A percentile compares a stretch with the other conserved stretches of the same genome.
These are phyloP conservation scores for Aegilops sharonensis DNA, from an alignment of 176 grass and related monocot genomes.

Conservation along the genomic window DNA sequence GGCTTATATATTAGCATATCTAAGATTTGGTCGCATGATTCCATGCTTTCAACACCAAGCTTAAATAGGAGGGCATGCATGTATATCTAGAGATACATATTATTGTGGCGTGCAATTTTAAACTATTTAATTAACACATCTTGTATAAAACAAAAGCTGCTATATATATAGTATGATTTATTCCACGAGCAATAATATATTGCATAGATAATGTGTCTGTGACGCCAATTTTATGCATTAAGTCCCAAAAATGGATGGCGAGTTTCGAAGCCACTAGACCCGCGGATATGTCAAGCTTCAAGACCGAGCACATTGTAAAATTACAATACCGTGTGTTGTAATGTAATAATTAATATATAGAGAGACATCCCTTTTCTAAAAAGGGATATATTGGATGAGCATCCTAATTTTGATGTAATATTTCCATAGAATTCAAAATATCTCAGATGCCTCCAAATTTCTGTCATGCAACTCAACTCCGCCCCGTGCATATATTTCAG, in stretches of 20 bases:
- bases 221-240: background rate
- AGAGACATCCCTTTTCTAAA: background rate
- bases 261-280: background rate
- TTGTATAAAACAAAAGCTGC: background rate
- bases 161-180: background rate
- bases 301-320: background rate
- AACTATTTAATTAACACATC: background rate
- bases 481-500: background rate
- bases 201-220: background rate
- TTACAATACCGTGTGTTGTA: background rate
- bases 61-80: background rate
- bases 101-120: background rate
- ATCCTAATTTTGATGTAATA: background rate
- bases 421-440: background rate
- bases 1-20: background rate
- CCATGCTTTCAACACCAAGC: background rate
- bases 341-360: background rate
- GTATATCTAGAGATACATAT: background rate
- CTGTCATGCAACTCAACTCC: background rate
- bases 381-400: background rate
- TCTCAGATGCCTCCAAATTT: background rate
- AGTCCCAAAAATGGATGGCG: background rate
- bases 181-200: background rate
- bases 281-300: background rate
- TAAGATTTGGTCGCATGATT: background rate